phyloP scores from a whole-genome alignment of 352 stramenopile species.

The Pythium brachiatum region DNA sequence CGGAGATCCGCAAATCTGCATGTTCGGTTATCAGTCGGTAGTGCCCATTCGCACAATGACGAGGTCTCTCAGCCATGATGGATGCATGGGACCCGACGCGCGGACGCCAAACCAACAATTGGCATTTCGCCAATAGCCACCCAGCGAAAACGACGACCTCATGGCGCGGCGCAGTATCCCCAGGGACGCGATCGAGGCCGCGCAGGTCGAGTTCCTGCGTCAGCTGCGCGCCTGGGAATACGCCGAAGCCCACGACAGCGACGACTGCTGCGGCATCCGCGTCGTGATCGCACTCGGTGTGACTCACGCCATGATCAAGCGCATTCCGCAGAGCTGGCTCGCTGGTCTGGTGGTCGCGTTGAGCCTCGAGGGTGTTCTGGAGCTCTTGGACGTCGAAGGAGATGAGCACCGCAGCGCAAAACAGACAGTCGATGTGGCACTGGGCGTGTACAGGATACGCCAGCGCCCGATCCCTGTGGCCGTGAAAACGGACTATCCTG shows the following conservation, averaged over 20 bases:
- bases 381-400: not conserved
- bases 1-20: too few species aligned
- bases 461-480: not conserved
- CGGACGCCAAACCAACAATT: too few species aligned
- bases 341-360: not conserved
- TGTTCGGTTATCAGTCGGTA: too few species aligned
- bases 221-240: not conserved
- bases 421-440: not conserved
- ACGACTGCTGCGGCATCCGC: not conserved
- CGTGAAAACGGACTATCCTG: too few species aligned
- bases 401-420: not conserved
- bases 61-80: too few species aligned
- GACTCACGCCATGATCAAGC: not conserved
- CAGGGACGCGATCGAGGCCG: not conserved
- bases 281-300: not conserved
- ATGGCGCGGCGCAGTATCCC: not conserved
- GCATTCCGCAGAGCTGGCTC: not conserved
- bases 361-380: not conserved
- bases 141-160: too few species aligned
- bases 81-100: too few species aligned
- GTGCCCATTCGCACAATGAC: too few species aligned
- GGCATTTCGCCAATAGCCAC: too few species aligned
- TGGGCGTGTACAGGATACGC: not conserved
- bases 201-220: not conserved
- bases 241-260: not conserved